Evolutionary conservation across 495 filamentous ascomycete genomes (phyloP), one percentile per base, ranked within the genome.

Genomic region (Poronia punctata): DNA sequence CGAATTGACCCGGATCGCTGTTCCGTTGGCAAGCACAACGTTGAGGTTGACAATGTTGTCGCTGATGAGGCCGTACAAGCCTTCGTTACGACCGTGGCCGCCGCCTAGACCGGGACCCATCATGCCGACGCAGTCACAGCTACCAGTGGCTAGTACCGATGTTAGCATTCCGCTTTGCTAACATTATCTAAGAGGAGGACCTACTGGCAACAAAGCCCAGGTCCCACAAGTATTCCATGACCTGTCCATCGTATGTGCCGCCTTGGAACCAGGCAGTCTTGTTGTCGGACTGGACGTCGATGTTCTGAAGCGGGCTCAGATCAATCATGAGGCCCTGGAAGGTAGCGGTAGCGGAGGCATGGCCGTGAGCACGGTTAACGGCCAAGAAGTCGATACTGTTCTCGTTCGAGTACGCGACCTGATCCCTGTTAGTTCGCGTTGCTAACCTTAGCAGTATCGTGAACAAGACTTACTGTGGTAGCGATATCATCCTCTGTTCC

Each of bases 51-150:
- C 6, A 14, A 79, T 52, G 26, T 70, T 64, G 34, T 80, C 76
- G 6, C 58, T 50, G 15, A 75, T 40, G 10, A 79, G 54, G 5
- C 76, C 75, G 45, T 76, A 54, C 12, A 56, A 54, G 7, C 79
- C 79, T 54, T 78, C 67, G 3, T 74, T 59, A 43, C 64, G 67
- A 11, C 79, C 78, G 44, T 78, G 71, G 27, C 78, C 79, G 35
- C 77, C 79, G 8, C 80, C 79, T 10, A 82, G 70, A 0, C 53
- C 67, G 9, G 72, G 67, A 2, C 75, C 75, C 2, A 78, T 41
- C 32, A 63, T 48, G 37, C 70, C 65, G 11, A 74, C 70, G 47
- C 78, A 81, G 40, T 73, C 63, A 33, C 70, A 72, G 7, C 55
- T 56, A 21, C 75, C 76, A n/a, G 74, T 74, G 1, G 71, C 68